These are phyloP conservation scores for Colletotrichum somersetense DNA, from an alignment of 2,329 filamentous ascomycete genomes.

Conservation along the genomic window DNA sequence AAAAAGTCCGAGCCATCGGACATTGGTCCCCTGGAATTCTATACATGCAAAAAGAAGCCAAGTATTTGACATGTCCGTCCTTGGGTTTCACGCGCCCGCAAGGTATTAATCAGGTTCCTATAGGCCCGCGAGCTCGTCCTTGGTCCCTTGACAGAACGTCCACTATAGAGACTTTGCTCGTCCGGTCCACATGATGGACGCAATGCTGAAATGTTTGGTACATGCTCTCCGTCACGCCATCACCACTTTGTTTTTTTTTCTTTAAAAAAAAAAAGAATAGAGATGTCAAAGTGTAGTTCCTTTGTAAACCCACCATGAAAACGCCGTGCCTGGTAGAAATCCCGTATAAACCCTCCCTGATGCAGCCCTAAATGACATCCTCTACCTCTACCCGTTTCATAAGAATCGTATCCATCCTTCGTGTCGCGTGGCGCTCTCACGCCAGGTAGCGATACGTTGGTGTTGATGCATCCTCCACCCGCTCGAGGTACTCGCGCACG, in stretches of 20 bases:
- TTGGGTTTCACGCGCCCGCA: not conserved
- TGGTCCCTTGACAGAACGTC: not conserved
- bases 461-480: conserved; percentile 74
- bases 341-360: conserved; percentile 2
- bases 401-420: conserved; percentile 15
- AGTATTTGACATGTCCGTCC: not conserved
- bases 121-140: not conserved
- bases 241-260: not conserved
- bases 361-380: conserved; percentile 9
- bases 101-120: not conserved
- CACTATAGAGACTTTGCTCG: not conserved
- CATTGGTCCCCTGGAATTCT: conserved; percentile 1
- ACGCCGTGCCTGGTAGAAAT: conserved; percentile 21
- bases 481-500: conserved; percentile 81
- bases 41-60: conserved; percentile 16
- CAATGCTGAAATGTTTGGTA: not conserved
- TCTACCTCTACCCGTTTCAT: conserved; percentile 14
- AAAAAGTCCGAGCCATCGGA: not conserved
- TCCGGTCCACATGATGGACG: not conserved
- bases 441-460: conserved; percentile 80
- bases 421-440: conserved; percentile 50
- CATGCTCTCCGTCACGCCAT: not conserved
- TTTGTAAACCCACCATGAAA: conserved; percentile 2
- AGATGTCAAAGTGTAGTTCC: not conserved
- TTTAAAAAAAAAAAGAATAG: not conserved